Evolutionary conservation across 495 filamentous ascomycete species (phyloP).

Genomic region (Talaromyces ruber): DNA sequence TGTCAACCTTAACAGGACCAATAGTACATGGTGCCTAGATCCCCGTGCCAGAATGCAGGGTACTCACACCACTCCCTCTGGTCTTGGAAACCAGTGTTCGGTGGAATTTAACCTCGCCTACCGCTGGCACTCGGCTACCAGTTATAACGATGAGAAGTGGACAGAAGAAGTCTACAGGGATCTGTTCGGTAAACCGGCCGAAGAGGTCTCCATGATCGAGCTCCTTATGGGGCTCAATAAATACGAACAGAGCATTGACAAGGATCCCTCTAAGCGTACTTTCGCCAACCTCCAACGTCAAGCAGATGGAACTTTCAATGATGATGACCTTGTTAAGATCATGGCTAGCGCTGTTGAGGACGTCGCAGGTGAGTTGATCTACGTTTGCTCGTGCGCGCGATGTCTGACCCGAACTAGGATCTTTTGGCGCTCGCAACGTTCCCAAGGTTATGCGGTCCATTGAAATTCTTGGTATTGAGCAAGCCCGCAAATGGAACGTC

Average conservation of each 20-base stretch:
- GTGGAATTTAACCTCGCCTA: conserved; percentile 69
- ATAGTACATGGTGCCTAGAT: conserved; percentile 68
- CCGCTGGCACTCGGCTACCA: conserved; percentile 61
- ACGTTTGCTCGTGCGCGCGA: background rate
- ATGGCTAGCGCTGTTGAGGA: conserved; percentile 52
- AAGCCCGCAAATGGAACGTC: conserved; percentile 51
- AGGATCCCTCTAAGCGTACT: conserved; percentile 45
- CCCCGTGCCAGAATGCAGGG: conserved; percentile 40
- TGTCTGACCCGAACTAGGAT: conserved; percentile 16
- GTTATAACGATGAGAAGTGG: conserved; percentile 57
- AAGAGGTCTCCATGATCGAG: conserved; percentile 41
- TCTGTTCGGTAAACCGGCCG: conserved; percentile 46
- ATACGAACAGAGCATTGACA: conserved; percentile 39
- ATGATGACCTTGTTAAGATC: conserved; percentile 55
- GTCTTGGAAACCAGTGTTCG: conserved; percentile 61
- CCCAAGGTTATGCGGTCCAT: conserved; percentile 49
- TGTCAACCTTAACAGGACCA: conserved; percentile 68
- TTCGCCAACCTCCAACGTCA: conserved; percentile 50
- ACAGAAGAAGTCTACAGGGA: conserved; percentile 48
- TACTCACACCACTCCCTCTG: conserved; percentile 49
- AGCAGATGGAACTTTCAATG: conserved; percentile 48
- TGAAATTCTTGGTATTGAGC: conserved; percentile 54
- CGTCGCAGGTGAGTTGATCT: conserved; percentile 35
- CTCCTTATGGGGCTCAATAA: conserved; percentile 45
- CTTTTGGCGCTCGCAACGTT: conserved; percentile 51